A percentile compares a stretch with the other conserved stretches of the same genome.
Conservation (phyloP, 352 stramenopile genomes). For the Halophytophthora polymorphica region DNA sequence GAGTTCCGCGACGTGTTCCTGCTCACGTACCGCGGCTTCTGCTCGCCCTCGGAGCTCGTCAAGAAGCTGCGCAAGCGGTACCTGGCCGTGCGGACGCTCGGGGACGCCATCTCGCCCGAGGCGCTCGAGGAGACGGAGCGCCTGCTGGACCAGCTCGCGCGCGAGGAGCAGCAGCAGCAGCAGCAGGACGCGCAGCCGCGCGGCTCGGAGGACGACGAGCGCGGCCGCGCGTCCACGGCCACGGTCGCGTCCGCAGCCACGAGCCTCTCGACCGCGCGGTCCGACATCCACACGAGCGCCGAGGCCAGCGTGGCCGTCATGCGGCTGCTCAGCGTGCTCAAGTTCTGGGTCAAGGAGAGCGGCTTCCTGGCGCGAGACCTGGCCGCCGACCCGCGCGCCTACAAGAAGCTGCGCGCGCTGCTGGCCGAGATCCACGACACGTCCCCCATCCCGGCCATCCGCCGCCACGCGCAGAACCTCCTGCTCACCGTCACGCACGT, state of each 20-base stretch:
- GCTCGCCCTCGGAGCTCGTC: conserved; percentile 81
- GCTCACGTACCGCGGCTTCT: conserved; percentile 80
- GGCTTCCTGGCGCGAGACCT: conserved; percentile 82
- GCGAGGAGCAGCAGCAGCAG: conserved; percentile 51
- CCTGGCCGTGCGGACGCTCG: conserved; percentile 65
- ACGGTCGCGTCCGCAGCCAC: conserved; percentile 45
- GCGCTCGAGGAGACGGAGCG: conserved; percentile 59
- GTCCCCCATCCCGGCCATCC: conserved; percentile 71
- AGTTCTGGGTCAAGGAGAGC: conserved; percentile 89
- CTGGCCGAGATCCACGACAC: conserved; percentile 76
- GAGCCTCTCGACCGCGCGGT: conserved; percentile 64
- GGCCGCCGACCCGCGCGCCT: conserved; percentile 51
- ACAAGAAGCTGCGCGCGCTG: conserved; percentile 74
- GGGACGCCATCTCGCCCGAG: conserved; percentile 40
- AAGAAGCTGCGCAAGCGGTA: conserved; percentile 89
- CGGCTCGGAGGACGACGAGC: conserved; percentile 31
- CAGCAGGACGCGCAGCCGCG: too few species aligned
- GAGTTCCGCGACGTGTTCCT: conserved; percentile 86
- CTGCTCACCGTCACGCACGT: conserved; percentile 60
- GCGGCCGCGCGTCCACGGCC: too few species aligned
- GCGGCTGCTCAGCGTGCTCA: conserved; percentile 81
- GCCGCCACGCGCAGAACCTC: conserved; percentile 69
- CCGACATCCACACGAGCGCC: conserved; percentile 77
- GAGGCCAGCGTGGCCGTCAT: conserved; percentile 87
- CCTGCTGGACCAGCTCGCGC: conserved; percentile 61